Evolutionary conservation across 495 filamentous ascomycete genomes (phyloP), one percentile per base, ranked within the genome.

Genomic region (Amorphotheca resinae): DNA sequence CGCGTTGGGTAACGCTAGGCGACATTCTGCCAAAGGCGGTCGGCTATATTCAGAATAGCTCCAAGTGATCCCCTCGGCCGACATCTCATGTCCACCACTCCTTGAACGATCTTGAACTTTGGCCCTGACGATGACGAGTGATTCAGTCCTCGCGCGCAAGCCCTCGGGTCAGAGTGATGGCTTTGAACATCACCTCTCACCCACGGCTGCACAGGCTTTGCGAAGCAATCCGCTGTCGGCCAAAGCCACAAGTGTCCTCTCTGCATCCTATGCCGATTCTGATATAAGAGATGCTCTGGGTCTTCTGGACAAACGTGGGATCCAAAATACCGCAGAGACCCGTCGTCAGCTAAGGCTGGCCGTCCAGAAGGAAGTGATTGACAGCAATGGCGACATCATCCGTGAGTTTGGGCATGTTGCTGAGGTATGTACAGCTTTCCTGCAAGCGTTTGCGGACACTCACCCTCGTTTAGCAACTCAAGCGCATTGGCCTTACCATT

Each of bases 321-420:
- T 86, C 11, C 65, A 74, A 31, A 95, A 95, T 55, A 87, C 74
- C 6, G 66, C 81, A 6, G 84, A 93, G 47, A 81, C 81, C 15
- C 71, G 91, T 9, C 76, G 91, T 22, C 79, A 82, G 49, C 62
- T 96, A 9, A 74, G 87, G 22, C 62, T 93, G 1, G 82, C 94
- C 61, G 71, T 93, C 1, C 87, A 96, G 60, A 87, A 84, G 52
- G 87, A 96, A 59, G 82, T 95, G 23, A 85, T 95, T 34, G 76
- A 89, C 45, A 84, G 85, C 63, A 95, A 96, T 77, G 87, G 80
- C 23, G 80, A 87, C 44, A 84, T 99, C 44, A 77, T 99, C 38
- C 65, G 72, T 41, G 89, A 95, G 55, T 96, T 96, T 64, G 83
- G 86, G 20, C 73, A 79, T 49, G 87, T 99, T 31, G 86, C 88